Conservation (phyloP, 106 monocot species). For the Chionographis japonica region DNA sequence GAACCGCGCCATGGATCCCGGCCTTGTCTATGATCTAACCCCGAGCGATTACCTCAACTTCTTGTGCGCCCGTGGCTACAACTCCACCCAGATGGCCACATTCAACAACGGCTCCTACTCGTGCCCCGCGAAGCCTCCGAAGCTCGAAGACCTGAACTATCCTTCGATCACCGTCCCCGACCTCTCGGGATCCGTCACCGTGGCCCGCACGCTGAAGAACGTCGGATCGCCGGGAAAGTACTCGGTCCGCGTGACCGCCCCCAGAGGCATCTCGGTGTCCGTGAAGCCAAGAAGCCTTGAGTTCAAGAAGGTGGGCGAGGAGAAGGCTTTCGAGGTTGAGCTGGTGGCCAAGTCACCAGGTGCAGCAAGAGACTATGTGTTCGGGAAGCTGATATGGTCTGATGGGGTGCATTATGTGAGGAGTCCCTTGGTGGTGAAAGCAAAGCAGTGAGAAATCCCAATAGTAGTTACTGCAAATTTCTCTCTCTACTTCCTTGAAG, state of each 20-base stretch:
- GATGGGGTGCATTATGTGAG: slow-evolving; percentile 42
- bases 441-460: background rate
- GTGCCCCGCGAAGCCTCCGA: slow-evolving; percentile 20
- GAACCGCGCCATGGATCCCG: slow-evolving; percentile 50
- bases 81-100: slow-evolving; percentile 15
- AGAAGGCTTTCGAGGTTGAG: slow-evolving; percentile 35
- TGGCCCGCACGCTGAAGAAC: slow-evolving; percentile 51
- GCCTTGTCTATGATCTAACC: slow-evolving; percentile 47
- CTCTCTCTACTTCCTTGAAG: too few species aligned
- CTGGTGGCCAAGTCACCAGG: background rate
- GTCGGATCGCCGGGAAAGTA: slow-evolving; percentile 58
- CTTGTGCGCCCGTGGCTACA: slow-evolving; percentile 41
- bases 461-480: background rate
- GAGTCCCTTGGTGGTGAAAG: slow-evolving; percentile 38
- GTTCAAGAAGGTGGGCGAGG: slow-evolving; percentile 36
- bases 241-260: slow-evolving; percentile 11
- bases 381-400: slow-evolving; percentile 42
- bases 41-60: slow-evolving; percentile 42
- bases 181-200: slow-evolving; percentile 14
- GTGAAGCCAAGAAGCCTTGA: slow-evolving; percentile 29
- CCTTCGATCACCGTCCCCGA: slow-evolving; percentile 43
- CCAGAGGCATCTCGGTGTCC: slow-evolving; percentile 27
- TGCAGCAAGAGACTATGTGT: slow-evolving; percentile 9
- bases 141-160: slow-evolving; percentile 41
- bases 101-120: slow-evolving; percentile 8